Conservation (phyloP, 2,329 filamentous ascomycete species). For the Reticulascus tulasneorum region DNA sequence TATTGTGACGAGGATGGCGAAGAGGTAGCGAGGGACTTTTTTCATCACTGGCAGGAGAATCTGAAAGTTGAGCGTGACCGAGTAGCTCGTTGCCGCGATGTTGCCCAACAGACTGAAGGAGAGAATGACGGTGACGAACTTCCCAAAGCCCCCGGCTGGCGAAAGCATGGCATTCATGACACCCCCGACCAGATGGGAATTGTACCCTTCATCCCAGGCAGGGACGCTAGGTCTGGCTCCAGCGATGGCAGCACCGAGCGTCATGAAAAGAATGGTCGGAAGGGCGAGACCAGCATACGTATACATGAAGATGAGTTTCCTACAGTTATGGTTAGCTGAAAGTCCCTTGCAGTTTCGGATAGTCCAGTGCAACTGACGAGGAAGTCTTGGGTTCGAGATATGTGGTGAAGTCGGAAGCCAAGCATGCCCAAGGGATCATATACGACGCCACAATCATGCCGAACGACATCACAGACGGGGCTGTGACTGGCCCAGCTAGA, state of each 20-base stretch:
- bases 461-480: constrained; percentile 48
- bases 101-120: constrained; percentile 33
- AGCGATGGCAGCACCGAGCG: constrained; percentile 35
- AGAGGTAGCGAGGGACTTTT: constrained; percentile 37
- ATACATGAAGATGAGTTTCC: constrained; percentile 48
- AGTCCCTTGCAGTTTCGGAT: neutral
- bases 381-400: constrained; percentile 56
- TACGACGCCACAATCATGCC: constrained; percentile 60
- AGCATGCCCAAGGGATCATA: constrained; percentile 57
- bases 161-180: constrained; percentile 27
- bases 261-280: constrained; percentile 25
- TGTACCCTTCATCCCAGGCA: constrained; percentile 24
- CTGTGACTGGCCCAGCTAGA: constrained; percentile 29
- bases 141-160: constrained; percentile 27
- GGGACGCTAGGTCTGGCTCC: constrained; percentile 26
- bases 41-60: constrained; percentile 30
- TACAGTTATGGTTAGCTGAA: constrained; percentile 4
- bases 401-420: constrained; percentile 57
- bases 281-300: constrained; percentile 51
- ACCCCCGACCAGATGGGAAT: constrained; percentile 24
- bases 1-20: constrained; percentile 32
- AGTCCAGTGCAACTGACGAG: constrained; percentile 30
- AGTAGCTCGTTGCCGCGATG: constrained; percentile 34
- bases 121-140: constrained; percentile 32
- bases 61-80: constrained; percentile 35